Evolutionary conservation across 768 basidiomycete species (phyloP), one percentile per base, ranked within the genome.

Genomic region (Lactarius deliciosus): DNA sequence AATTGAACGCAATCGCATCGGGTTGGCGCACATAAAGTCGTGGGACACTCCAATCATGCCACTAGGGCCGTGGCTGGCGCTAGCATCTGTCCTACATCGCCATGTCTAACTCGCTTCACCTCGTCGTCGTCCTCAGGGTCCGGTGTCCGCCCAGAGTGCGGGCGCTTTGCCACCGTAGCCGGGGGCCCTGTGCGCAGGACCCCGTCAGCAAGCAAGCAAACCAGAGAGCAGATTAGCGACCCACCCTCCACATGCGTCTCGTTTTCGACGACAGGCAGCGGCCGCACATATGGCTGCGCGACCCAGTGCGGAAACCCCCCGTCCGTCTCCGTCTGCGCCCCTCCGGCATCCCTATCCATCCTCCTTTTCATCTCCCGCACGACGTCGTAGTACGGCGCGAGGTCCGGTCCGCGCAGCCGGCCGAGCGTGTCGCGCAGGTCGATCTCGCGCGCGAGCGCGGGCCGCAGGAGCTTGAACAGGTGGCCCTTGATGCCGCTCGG

Each of bases 401-500:
- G 61, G 38, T 55, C 47, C 6, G 58, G 10, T 15, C 73, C 69
- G 36, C 69, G 72, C 32, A 86, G 76, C 57, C 77, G 80, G 7
- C 92, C 91, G 22, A 98, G 77, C 72, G 78, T 78, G 64, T 92
- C 87, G 50, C 96, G 80, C 65, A 97, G 75, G 73, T 95, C 94
- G 2, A 77, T 80, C 70, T 92, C 86, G 59, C 79, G 74, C 25
- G 72, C 77, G 38, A 98, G 79, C 0, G 87, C 90, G 0, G 93
- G 93, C 0, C 89, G 87, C 78, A 97, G 83, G 40, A 99, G 76
- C 77, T 97, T 93, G 84, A 97, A 99, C 40, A 99, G 74, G 73
- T 99, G 96, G 0, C 92, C 89, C 73, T 96, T 96, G 70, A 98
- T 84, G 0, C 91, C 92, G 70, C 90, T 88, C 18, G 82, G 73